Conservation (phyloP, 2,329 filamentous ascomycete species). For the Chaetomium sp. region DNA sequence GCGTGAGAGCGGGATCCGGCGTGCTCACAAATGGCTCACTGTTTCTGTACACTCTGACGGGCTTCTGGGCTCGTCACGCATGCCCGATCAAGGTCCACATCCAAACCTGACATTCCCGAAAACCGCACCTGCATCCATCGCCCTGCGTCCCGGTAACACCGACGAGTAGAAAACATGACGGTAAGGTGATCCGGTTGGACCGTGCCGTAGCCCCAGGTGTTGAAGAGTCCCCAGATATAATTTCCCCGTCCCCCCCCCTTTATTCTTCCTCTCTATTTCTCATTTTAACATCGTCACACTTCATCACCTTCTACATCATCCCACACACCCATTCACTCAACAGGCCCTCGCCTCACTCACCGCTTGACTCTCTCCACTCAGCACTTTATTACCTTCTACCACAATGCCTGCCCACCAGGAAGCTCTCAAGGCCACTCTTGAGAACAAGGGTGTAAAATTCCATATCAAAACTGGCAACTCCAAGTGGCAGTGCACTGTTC, state of each 20-base stretch:
- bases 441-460: constrained; percentile 40
- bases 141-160: neutral
- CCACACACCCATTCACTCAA: neutral
- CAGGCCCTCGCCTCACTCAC: neutral
- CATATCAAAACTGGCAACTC: constrained; percentile 37
- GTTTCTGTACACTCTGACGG: neutral
- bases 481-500: constrained; percentile 36
- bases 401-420: constrained; percentile 19
- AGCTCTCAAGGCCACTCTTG: constrained; percentile 27
- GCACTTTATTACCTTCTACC: neutral
- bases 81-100: constrained; percentile 2
- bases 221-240: constrained; percentile 4
- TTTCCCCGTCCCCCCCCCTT: neutral
- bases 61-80: neutral
- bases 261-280: neutral
- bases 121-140: neutral
- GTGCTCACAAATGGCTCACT: constrained; percentile 15
- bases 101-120: constrained; percentile 8
- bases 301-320: neutral
- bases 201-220: neutral
- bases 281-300: neutral
- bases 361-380: neutral
- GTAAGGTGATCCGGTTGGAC: neutral
- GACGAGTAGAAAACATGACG: neutral
- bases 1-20: neutral